Evolutionary conservation across 2,329 filamentous ascomycete genomes (phyloP), one percentile per base, ranked within the genome.

Genomic region (Neofusicoccum ribis): DNA sequence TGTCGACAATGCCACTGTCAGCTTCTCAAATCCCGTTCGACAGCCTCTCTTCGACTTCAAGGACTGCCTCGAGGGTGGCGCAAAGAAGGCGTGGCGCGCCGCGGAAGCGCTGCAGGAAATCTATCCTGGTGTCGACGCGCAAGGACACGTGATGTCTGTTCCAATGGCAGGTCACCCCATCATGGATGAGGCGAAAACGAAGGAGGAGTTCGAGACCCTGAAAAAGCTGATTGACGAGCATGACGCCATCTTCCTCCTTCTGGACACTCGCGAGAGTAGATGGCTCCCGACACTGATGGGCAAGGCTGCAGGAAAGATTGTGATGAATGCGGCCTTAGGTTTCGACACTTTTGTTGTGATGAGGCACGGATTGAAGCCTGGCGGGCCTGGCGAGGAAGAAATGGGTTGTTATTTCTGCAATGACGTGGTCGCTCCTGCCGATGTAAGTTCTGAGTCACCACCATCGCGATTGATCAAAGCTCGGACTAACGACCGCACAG

Each of bases 341-440:
- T 99, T 99, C 73, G 95, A 99, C 78, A 95, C 93, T 0, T 99
- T 92, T 72, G 93, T 99, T 2, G 93, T 97, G 41, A 98, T 99
- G 95, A 88, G 95, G 65, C 95, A 99, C 77, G 95, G 95, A 1
- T 83, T 92, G 5, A 85, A 87, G 70, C 58, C 72, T 5, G 27
- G 65, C 47, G 71, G 70, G 0, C 67, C 69, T n/a, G 83, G 80
- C n/a, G 82, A 87, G 63, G 82, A 87, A 60, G 88, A 91, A 31
- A 83, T 98, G 31, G 95, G 95, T 9, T 99, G 95, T 79, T 99
- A 99, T 77, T 99, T 98, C 78, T 99, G 95, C 80, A 98, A 96
- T 72, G 95, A 99, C 76, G 94, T 99, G 31, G 94, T 98, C 58
- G 92, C 94, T 6, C 95, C 95, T 23, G 90, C 90, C 68, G 92